phyloP scores from a whole-genome alignment of 2,329 filamentous ascomycete genomes.

The Periglandula ipomoeae region DNA sequence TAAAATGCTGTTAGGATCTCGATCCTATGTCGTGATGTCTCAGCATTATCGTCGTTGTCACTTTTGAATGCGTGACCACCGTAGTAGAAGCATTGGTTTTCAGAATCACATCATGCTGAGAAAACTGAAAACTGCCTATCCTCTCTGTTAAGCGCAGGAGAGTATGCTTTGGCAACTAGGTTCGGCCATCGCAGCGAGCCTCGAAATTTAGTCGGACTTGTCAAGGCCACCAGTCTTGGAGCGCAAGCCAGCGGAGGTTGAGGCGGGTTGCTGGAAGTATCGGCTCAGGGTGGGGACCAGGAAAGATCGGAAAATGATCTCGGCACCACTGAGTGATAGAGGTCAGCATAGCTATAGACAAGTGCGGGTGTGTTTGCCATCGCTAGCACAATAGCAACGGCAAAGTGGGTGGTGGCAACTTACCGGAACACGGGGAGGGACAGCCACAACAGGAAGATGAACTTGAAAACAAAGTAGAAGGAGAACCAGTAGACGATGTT shows the following conservation, averaged over 20 bases:
- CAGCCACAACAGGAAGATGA: conserved; percentile 95
- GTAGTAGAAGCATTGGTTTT: neutral
- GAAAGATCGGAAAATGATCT: conserved; percentile 95
- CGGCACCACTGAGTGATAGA: conserved; percentile 63
- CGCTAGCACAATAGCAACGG: neutral
- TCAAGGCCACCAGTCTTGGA: conserved; percentile 74
- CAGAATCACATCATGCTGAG: neutral
- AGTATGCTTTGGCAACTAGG: neutral
- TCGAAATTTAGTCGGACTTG: conserved; percentile 51
- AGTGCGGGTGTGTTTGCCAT: neutral
- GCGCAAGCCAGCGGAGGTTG: conserved; percentile 78
- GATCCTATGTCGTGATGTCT: neutral
- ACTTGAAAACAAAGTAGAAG: conserved; percentile 99
- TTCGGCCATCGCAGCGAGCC: conserved; percentile 1
- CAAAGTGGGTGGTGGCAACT: conserved; percentile 23
- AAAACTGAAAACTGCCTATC: neutral
- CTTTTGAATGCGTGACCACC: neutral
- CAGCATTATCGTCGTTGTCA: neutral
- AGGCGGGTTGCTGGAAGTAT: conserved; percentile 67
- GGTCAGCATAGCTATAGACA: neutral
- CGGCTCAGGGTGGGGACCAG: conserved; percentile 83
- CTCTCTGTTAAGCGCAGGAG: neutral
- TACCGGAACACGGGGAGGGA: conserved; percentile 90
- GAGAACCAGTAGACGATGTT: conserved; percentile 91
- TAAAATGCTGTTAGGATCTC: neutral